Evolutionary conservation across 108 stramenopile species (phyloP).

Genomic region (Chaetoceros tenuissimus): DNA sequence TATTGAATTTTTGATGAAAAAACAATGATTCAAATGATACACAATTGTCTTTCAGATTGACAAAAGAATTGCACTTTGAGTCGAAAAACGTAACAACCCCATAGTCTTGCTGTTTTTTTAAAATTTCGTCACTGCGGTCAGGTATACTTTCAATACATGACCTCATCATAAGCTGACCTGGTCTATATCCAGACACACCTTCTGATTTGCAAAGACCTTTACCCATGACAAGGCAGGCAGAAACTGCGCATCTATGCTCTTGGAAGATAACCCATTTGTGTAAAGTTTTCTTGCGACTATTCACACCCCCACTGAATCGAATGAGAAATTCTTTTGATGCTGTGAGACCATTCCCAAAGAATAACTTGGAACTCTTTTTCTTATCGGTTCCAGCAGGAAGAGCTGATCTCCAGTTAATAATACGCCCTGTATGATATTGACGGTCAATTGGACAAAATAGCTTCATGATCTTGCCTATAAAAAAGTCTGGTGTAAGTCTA

Average conservation of each 20-base stretch:
- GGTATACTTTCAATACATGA: constrained; percentile 53
- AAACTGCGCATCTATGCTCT: constrained; percentile 65
- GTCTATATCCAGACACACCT: constrained; percentile 28
- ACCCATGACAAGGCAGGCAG: constrained; percentile 34
- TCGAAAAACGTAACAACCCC: constrained; percentile 16
- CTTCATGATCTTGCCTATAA: constrained; percentile 55
- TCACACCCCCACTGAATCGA: constrained; percentile 48
- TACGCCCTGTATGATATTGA: constrained; percentile 63
- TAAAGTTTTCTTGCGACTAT: constrained; percentile 46
- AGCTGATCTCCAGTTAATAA: constrained; percentile 39
- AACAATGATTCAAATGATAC: no score
- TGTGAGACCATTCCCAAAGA: constrained; percentile 25
- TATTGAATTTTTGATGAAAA: no score
- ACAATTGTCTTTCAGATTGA: neutral
- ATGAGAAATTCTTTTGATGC: constrained; percentile 54
- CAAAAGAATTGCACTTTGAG: neutral
- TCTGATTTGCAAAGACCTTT: constrained; percentile 11
- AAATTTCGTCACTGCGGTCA: constrained; percentile 19
- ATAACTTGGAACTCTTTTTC: constrained; percentile 12
- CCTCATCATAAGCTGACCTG: constrained; percentile 46
- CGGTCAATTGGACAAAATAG: constrained; percentile 59
- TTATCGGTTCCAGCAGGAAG: neutral
- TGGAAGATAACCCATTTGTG: constrained; percentile 64
- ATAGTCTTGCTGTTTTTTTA: constrained; percentile 32
- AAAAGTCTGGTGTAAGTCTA: constrained; percentile 16